phyloP scores from a whole-genome alignment of 2,329 filamentous ascomycete genomes.

The Colletotrichum musae region DNA sequence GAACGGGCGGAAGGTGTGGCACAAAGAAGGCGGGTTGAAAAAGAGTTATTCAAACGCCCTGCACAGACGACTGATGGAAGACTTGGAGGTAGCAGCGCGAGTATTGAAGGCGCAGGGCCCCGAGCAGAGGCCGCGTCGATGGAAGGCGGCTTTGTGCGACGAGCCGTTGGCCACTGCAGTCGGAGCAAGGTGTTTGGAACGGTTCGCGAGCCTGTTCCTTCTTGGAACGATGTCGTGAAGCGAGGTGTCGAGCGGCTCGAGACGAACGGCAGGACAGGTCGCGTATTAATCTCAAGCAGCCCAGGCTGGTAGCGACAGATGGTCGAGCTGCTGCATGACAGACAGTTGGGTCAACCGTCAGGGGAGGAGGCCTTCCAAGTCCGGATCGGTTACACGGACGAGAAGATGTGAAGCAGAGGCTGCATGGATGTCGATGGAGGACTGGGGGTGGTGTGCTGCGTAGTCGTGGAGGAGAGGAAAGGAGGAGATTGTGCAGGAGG shows the following conservation, averaged over 20 bases:
- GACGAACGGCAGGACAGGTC: constrained; percentile 15
- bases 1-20: constrained; percentile 5
- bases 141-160: constrained; percentile 24
- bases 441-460: neutral
- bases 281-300: constrained; percentile 37
- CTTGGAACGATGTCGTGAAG: neutral
- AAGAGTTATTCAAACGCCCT: constrained; percentile 2
- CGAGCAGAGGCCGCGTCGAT: constrained; percentile 16
- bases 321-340: constrained; percentile 31
- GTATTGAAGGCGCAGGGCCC: constrained; percentile 13
- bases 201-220: neutral
- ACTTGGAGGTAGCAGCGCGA: neutral
- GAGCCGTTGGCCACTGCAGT: constrained; percentile 26
- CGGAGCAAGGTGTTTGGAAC: neutral
- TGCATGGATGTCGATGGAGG: constrained; percentile 20
- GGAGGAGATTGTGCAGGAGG: constrained; percentile 2
- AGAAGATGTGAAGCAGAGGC: constrained; percentile 26
- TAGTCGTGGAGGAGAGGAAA: neutral
- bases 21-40: constrained; percentile 11
- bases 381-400: constrained; percentile 28
- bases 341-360: neutral
- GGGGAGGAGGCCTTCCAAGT: constrained; percentile 8
- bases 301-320: constrained; percentile 30
- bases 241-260: neutral
- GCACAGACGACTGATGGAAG: constrained; percentile 5